Evolutionary conservation across 139 green algal genomes (phyloP), one percentile per base, ranked within the genome.

Genomic region (Protoeuglena noctilucae): DNA sequence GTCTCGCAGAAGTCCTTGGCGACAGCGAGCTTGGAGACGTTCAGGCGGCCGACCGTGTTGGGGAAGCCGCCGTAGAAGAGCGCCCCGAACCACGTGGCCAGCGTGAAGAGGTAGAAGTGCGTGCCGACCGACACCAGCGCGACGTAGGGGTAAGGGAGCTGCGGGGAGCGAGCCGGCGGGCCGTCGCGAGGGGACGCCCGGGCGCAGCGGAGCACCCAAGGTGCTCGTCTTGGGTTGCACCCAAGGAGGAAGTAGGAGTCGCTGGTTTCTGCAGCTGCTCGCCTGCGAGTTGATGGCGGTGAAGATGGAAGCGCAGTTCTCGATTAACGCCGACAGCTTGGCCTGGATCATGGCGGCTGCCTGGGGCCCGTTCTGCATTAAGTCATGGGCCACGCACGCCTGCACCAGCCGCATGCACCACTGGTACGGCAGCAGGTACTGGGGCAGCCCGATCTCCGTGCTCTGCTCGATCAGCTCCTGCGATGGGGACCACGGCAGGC

Each of bases 221-320:
- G n/a, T n/a, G n/a, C n/a, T n/a, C n/a, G n/a, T n/a, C n/a, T n/a
- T n/a, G n/a, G n/a, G n/a, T n/a, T n/a, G n/a, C n/a, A n/a, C n/a
- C n/a, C 6, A n/a, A n/a, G 43, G 19, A 23, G 23, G n/a, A n/a
- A n/a, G n/a, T n/a, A n/a, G n/a, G n/a, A n/a, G n/a, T n/a, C n/a
- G n/a, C n/a, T n/a, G n/a, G n/a, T n/a, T n/a, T n/a, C n/a, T n/a
- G n/a, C n/a, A n/a, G n/a, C n/a, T n/a, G 7, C 47, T 54, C 51
- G 58, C 31, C 54, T 69, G 56, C 3, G 62, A 69, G 48, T 49
- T 48, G 22, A 69, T 34, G 30, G 40, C 51, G 31, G 43, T 69
- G 55, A 69, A 64, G 53, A 69, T 64, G 14, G 27, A n/a, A 3
- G 55, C 43, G 7, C n/a, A 55, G 29, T 40, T 29, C 19, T 69